These are phyloP conservation scores for Lagenidium giganteum DNA, from an alignment of 352 stramenopile species.

Conservation along the genomic window DNA sequence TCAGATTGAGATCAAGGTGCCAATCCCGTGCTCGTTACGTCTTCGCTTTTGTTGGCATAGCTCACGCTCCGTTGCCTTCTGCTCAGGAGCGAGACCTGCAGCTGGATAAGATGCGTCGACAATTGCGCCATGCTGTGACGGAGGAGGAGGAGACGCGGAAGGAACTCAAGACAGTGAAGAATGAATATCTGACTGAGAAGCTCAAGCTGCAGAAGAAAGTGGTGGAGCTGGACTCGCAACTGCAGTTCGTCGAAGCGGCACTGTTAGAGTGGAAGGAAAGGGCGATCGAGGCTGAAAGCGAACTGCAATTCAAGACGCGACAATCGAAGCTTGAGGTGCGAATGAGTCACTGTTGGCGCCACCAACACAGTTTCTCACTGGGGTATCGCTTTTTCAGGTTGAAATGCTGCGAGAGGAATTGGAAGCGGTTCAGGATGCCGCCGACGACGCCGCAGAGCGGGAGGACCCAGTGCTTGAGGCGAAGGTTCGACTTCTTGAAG, in stretches of 20 bases:
- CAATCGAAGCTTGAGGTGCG: conserved; percentile 41
- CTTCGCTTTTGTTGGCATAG: conserved; percentile 1
- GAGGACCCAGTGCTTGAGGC: conserved; percentile 46
- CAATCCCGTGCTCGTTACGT: too few relatives aligned
- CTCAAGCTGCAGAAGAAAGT: conserved; percentile 45
- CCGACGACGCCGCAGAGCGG: conserved; percentile 12
- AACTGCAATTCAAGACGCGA: conserved; percentile 26
- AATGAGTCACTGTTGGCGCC: too few relatives aligned
- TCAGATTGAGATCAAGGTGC: conserved; percentile 41
- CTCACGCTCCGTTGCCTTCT: too few relatives aligned
- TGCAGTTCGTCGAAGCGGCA: conserved; percentile 40
- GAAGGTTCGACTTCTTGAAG: conserved; percentile 47
- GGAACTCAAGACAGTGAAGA: conserved; percentile 36
- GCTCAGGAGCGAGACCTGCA: conserved; percentile 48
- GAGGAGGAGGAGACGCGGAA: conserved; percentile 48
- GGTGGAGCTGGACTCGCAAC: conserved; percentile 44
- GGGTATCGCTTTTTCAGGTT: conserved; percentile 19
- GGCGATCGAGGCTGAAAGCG: conserved; percentile 31
- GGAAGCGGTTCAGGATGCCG: conserved; percentile 22
- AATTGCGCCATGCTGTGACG: conserved; percentile 40
- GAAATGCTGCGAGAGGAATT: conserved; percentile 43
- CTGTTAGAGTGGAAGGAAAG: conserved; percentile 59
- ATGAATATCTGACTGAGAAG: conserved; percentile 35
- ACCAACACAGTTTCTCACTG: not conserved
- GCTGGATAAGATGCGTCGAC: conserved; percentile 42